A percentile compares a stretch with the other conserved stretches of the same genome.
Conservation (phyloP, 1,284 basidiomycete genomes). For the Trichosporon ovoides region DNA sequence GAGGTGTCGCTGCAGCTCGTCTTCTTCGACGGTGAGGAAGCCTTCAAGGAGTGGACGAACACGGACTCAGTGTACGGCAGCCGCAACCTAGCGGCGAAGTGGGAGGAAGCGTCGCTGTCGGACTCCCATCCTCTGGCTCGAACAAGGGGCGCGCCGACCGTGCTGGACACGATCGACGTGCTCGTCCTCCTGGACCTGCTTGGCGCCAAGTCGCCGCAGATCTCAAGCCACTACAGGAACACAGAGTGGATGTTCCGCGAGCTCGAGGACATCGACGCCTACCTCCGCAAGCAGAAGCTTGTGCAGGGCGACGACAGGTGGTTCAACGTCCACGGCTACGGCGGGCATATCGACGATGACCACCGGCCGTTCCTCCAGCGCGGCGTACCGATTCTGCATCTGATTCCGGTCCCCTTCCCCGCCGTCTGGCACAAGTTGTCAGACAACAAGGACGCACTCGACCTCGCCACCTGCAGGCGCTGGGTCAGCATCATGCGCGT, state of each 20-base stretch:
- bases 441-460: slow-evolving; percentile 81
- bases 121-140: slow-evolving; percentile 53
- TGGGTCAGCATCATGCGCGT: slow-evolving; percentile 88
- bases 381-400: slow-evolving; percentile 84
- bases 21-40: slow-evolving; percentile 98
- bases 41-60: slow-evolving; percentile 82
- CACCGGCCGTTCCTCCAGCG: slow-evolving; percentile 81
- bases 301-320: slow-evolving; percentile 37
- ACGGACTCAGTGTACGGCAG: slow-evolving; percentile 92
- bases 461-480: slow-evolving; percentile 75
- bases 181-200: slow-evolving; percentile 85
- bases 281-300: slow-evolving; percentile 50
- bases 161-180: slow-evolving; percentile 76
- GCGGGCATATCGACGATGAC: slow-evolving; percentile 78
- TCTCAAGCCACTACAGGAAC: slow-evolving; percentile 74
- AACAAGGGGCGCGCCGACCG: slow-evolving; percentile 59
- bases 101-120: slow-evolving; percentile 64
- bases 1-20: slow-evolving; percentile 88
- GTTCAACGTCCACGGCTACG: slow-evolving; percentile 43
- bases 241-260: slow-evolving; percentile 87
- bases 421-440: slow-evolving; percentile 78
- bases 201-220: slow-evolving; percentile 64
- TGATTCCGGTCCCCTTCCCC: slow-evolving; percentile 88
- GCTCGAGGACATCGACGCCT: slow-evolving; percentile 62
- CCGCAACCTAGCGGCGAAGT: slow-evolving; percentile 76